A percentile compares a stretch with the other conserved stretches of the same genome.
Evolutionary conservation across 2,329 filamentous ascomycete species (phyloP).

Genomic region (Seiridium cupressi): DNA sequence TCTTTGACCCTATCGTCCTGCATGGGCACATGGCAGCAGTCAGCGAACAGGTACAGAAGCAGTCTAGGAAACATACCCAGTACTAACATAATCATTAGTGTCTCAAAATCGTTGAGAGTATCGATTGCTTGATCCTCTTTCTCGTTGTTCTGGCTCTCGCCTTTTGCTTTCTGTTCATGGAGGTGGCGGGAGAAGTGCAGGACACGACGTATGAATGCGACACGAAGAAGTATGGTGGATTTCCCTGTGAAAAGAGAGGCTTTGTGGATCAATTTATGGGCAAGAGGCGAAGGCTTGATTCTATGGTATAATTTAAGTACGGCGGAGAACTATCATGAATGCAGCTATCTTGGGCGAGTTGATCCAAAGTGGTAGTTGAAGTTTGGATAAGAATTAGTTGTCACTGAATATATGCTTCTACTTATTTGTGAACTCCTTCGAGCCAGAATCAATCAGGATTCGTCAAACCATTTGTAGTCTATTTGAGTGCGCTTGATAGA

Average conservation of each 20-base stretch:
- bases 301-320: neutral
- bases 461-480: too few species aligned
- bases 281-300: neutral
- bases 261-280: neutral
- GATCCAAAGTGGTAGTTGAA: too few species aligned
- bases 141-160: neutral
- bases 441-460: too few species aligned
- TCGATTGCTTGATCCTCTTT: slow-evolving; percentile 1
- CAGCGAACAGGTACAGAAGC: neutral
- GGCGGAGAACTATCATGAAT: neutral
- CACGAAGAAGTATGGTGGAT: neutral
- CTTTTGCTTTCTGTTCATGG: slow-evolving; percentile 3
- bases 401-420: too few species aligned
- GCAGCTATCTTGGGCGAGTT: neutral
- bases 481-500: too few species aligned
- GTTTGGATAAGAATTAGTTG: neutral
- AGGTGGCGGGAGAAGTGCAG: slow-evolving; percentile 2
- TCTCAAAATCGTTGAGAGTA: neutral
- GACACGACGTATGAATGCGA: neutral
- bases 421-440: too few species aligned
- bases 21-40: neutral
- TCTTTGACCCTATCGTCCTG: neutral
- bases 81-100: neutral
- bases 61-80: neutral
- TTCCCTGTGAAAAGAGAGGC: neutral